These are phyloP conservation scores for Quillaja saponaria DNA, from an alignment of 306 rosid species.

Conservation along the genomic window DNA sequence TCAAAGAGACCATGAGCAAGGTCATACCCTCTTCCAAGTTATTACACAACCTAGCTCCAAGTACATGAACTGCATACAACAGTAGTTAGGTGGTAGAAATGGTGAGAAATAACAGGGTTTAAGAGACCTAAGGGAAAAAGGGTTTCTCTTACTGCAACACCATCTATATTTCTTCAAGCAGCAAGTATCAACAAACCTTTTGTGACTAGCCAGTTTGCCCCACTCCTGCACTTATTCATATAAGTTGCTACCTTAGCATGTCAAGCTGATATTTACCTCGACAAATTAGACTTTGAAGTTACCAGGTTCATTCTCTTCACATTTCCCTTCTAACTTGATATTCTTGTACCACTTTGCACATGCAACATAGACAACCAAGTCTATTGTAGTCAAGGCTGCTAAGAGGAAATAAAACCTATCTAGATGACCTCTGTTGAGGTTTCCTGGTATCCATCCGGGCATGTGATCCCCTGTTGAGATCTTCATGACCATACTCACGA, in stretches of 20 bases:
- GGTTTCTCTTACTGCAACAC: slow-evolving; percentile 34
- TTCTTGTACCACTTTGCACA: slow-evolving; percentile 91
- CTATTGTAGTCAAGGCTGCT: slow-evolving; percentile 80
- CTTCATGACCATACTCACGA: slow-evolving; percentile 92
- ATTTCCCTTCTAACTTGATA: slow-evolving; percentile 70
- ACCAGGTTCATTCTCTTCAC: slow-evolving; percentile 39
- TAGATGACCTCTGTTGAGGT: slow-evolving; percentile 91
- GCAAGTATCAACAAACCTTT: slow-evolving; percentile 21
- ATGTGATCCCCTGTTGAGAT: slow-evolving; percentile 84
- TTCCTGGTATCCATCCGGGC: slow-evolving; percentile 99
- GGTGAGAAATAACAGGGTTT: slow-evolving; percentile 19
- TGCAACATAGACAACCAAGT: slow-evolving; percentile 66
- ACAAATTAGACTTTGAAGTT: slow-evolving; percentile 45
- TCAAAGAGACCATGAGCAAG: slow-evolving; percentile 41
- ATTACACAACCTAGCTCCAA: slow-evolving; percentile 31
- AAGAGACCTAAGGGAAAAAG: slow-evolving; percentile 38
- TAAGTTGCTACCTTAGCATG: slow-evolving; percentile 39
- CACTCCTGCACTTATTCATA: slow-evolving; percentile 55
- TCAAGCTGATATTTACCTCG: slow-evolving; percentile 22
- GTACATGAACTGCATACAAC: slow-evolving; percentile 28
- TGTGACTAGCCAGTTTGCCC: slow-evolving; percentile 38
- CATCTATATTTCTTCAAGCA: slow-evolving; percentile 35
- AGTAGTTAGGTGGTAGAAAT: slow-evolving; percentile 26
- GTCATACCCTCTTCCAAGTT: slow-evolving; percentile 40
- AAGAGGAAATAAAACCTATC: slow-evolving; percentile 93